A percentile compares a stretch with the other conserved stretches of the same genome.
phyloP scores from a whole-genome alignment of 2,329 filamentous ascomycete species.

The Trichoderma polysporum region DNA sequence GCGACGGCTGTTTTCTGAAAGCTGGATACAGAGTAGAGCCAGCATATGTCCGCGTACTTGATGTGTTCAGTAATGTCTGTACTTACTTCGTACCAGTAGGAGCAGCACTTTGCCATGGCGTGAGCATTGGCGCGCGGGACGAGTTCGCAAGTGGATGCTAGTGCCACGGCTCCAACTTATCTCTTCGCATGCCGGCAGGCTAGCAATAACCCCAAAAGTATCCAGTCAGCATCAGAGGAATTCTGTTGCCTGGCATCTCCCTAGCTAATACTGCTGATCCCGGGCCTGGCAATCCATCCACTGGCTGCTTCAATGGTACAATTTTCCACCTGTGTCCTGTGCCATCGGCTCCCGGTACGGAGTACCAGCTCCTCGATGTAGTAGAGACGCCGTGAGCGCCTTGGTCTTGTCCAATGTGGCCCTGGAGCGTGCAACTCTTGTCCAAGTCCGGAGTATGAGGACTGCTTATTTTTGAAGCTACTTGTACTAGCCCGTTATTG shows the following conservation, averaged over 20 bases:
- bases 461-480: not conserved
- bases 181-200: conserved; percentile 7
- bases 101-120: conserved; percentile 1
- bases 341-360: not conserved
- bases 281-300: conserved; percentile 4
- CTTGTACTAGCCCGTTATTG: not conserved
- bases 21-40: not conserved
- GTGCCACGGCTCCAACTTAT: conserved; percentile 1
- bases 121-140: conserved; percentile 9
- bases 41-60: not conserved
- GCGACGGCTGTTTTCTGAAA: not conserved
- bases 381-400: not conserved
- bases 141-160: conserved; percentile 10
- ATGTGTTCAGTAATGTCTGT: no score
- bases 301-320: not conserved
- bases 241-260: conserved; percentile 33
- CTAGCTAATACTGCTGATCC: conserved; percentile 2
- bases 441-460: not conserved
- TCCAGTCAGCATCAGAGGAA: conserved; percentile 31
- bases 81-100: not conserved
- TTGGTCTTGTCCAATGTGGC: not conserved
- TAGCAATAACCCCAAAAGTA: conserved; percentile 12
- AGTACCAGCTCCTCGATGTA: not conserved
- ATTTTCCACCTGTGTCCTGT: not conserved
- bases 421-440: not conserved